phyloP scores from a whole-genome alignment of 352 stramenopile species.

The Phytophthora sojae region DNA sequence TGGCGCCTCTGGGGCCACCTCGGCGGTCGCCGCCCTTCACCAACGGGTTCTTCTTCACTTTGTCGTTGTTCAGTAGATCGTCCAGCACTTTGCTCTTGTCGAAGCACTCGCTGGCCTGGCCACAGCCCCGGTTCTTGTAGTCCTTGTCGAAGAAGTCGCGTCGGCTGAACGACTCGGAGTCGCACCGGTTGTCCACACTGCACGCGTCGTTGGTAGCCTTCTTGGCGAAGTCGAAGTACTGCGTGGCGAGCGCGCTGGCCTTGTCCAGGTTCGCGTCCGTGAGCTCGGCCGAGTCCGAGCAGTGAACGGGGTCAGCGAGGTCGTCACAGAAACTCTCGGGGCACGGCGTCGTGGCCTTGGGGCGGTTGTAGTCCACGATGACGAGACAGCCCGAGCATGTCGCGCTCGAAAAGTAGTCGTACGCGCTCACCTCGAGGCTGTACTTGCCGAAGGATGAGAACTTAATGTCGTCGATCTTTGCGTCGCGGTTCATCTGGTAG shows the following conservation, averaged over 20 bases:
- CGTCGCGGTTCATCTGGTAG: conserved; percentile 47
- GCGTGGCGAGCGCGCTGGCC: conserved; percentile 25
- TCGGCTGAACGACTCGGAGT: conserved; percentile 43
- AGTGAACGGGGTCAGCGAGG: conserved; percentile 8
- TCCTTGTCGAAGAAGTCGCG: conserved; percentile 55
- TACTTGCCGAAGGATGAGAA: conserved; percentile 63
- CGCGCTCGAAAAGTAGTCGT: conserved; percentile 53
- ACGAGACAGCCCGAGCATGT: conserved; percentile 57
- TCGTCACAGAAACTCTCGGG: conserved; percentile 48
- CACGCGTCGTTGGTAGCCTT: conserved; percentile 65
- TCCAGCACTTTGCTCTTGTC: conserved; percentile 26
- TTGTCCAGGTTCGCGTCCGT: conserved; percentile 43
- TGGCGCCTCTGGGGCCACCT: not conserved
- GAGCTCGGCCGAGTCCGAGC: conserved; percentile 23
- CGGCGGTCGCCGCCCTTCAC: not conserved
- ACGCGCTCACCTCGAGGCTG: conserved; percentile 49
- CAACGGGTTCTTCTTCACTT: conserved; percentile 52
- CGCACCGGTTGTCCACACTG: conserved; percentile 52
- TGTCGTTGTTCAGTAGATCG: conserved; percentile 30
- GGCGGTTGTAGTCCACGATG: conserved; percentile 60
- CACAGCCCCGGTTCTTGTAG: conserved; percentile 26
- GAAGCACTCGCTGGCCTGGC: conserved; percentile 45
- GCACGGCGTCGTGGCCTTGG: conserved; percentile 42
- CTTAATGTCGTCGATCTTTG: conserved; percentile 50
- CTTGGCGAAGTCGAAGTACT: conserved; percentile 52